Evolutionary conservation across 1,284 basidiomycete species (phyloP).

Genomic region (Malassezia restricta): DNA sequence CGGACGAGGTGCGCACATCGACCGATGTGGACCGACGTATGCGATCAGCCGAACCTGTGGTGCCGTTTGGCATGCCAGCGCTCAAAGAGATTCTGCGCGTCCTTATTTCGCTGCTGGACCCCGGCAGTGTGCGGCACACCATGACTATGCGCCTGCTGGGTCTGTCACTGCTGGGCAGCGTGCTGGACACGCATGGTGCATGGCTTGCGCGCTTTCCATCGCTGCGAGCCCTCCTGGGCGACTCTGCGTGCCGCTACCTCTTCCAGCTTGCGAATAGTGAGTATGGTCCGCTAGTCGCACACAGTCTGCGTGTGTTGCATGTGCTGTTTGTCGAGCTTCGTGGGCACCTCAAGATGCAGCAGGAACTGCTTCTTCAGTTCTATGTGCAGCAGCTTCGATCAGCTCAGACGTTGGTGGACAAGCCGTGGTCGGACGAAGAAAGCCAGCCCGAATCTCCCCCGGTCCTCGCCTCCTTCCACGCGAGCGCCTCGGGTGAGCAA

Average conservation of each 20-base stretch:
- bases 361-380: constrained; percentile 87
- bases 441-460: not conserved
- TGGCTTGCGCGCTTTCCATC: constrained; percentile 59
- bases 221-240: constrained; percentile 61
- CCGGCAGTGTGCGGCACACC: constrained; percentile 84
- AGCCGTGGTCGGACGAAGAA: constrained; percentile 41
- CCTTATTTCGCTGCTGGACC: constrained; percentile 85
- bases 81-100: constrained; percentile 86
- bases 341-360: constrained; percentile 80
- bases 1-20: not conserved
- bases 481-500: constrained; percentile 55
- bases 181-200: constrained; percentile 71
- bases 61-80: constrained; percentile 73
- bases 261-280: constrained; percentile 62
- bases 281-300: constrained; percentile 64
- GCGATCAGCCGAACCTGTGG: not conserved
- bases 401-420: constrained; percentile 32
- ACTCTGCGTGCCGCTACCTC: constrained; percentile 86
- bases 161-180: constrained; percentile 73
- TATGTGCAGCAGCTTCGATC: constrained; percentile 70
- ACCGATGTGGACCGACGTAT: not conserved
- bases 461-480: constrained; percentile 6
- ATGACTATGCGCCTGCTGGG: constrained; percentile 87
- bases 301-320: constrained; percentile 70
- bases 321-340: constrained; percentile 81